Base-by-base conservation (phyloP, 2,329 filamentous ascomycete genomes). In the Fusarium foetens region DNA sequence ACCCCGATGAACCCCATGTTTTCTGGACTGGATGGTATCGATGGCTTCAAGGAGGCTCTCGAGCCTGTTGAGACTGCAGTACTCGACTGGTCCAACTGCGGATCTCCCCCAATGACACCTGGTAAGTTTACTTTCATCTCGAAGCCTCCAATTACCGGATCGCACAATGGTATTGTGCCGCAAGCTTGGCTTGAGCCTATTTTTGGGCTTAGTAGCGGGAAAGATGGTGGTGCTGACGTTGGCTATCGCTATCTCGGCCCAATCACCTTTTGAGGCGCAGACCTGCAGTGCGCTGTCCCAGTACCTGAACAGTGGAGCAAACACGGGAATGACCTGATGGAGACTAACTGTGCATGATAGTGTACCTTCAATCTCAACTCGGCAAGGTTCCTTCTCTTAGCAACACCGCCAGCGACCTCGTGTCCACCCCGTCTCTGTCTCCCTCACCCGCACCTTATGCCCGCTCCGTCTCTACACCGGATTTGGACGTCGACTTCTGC, bases 71-170 rank as follows among this genome's bases (percentile, higher is more conserved):
- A 96, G 83, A 90, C 91, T 71, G 87, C 95, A 62, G 89, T 93
- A 72, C 86, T 92, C 72, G 93, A 95, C 76, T 97, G 94, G 92
- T 87, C 92, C 63, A 90, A 88, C 80, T 92, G 90, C 67, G 88
- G 89, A 65, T 97, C 95, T 36, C 94, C 95, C 57, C 94, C 94
- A 29, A 90, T 97, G 89, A 97, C 94, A 77, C 94, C 95, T 89
- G 90, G 94, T 97, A 91, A 86, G 94, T 89, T 42, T 48, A 53
- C 29, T 54, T 58, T 41, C 27, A 43, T 57, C 42, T 54, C 36
- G 31, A 67, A 59, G 36, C 46, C 58, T 52, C 41, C 67, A 46
- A 45, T 48, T 45, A 38, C 51, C 48, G 48, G 23, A 62, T 62
- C 35, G 23, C 66, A 68, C 60, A 62, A 62, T 70, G 55, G 51